phyloP scores from a whole-genome alignment of 306 rosid species.

The Cajanus cajan region DNA sequence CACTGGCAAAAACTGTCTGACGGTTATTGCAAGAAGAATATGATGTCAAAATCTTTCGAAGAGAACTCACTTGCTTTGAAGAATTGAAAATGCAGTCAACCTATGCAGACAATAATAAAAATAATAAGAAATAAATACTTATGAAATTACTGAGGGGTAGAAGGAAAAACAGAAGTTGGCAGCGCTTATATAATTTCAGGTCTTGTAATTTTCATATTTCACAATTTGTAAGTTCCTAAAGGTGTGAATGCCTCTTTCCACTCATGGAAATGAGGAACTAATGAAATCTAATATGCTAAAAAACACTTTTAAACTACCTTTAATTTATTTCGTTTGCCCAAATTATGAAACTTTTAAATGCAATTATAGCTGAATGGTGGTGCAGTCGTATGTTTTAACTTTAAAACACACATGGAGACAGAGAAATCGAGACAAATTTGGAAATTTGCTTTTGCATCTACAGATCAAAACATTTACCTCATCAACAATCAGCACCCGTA shows the following conservation, averaged over 20 bases:
- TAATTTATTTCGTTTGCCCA: not conserved
- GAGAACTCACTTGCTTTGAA: slow-evolving; percentile 79
- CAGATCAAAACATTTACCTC: slow-evolving; percentile 58
- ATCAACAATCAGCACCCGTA: slow-evolving; percentile 79
- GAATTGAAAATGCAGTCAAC: slow-evolving; percentile 94
- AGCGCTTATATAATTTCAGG: slow-evolving; percentile 11
- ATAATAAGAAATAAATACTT: not conserved
- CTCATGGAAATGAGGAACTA: slow-evolving; percentile 3
- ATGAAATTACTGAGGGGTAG: slow-evolving; percentile 17
- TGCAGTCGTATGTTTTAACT: slow-evolving; percentile 1
- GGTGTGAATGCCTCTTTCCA: not conserved
- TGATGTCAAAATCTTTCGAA: slow-evolving; percentile 81
- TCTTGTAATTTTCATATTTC: slow-evolving; percentile 11
- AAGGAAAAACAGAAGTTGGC: not conserved
- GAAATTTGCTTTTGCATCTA: not conserved
- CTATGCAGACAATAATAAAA: slow-evolving; percentile 40
- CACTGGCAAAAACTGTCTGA: slow-evolving; percentile 93
- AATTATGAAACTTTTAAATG: slow-evolving; percentile 1
- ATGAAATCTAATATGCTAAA: not conserved
- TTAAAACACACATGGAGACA: not conserved
- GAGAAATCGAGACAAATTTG: not conserved
- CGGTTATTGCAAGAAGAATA: slow-evolving; percentile 69
- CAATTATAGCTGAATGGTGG: slow-evolving; percentile 1
- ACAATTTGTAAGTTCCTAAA: not conserved
- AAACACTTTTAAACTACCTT: not conserved